Conservation (phyloP, 2,329 filamentous ascomycete genomes). For the Neofusicoccum kwambonambiense region DNA sequence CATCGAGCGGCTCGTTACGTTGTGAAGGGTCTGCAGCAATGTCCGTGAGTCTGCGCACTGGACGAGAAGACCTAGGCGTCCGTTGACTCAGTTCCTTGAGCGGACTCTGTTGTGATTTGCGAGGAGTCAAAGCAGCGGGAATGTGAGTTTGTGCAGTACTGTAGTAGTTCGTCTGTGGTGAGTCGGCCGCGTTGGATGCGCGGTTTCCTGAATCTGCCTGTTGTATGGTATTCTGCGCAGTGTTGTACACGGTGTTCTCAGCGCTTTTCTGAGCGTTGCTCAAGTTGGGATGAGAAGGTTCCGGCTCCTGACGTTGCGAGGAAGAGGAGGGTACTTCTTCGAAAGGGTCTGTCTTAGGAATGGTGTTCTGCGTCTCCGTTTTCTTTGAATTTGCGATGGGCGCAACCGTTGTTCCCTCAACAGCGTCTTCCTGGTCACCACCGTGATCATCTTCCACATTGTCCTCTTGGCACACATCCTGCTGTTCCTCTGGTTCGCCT, state of each 20-base stretch:
- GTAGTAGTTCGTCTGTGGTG: not conserved
- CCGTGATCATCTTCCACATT: not conserved
- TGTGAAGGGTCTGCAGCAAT: slow-evolving; percentile 37
- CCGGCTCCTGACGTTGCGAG: not conserved
- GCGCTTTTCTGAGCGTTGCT: not conserved
- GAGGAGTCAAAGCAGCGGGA: slow-evolving; percentile 23
- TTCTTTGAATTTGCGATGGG: not conserved
- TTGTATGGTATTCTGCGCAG: not conserved
- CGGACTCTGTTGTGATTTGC: not conserved
- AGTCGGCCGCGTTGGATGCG: not conserved
- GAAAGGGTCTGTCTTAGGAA: slow-evolving; percentile 6
- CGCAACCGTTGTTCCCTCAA: no score
- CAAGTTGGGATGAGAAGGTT: not conserved
- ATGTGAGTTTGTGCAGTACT: slow-evolving; percentile 41
- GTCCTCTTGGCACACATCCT: not conserved
- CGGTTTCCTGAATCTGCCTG: not conserved
- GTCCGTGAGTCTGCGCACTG: slow-evolving; percentile 33
- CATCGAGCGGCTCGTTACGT: not conserved
- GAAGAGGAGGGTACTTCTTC: not conserved
- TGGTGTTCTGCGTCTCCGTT: not conserved
- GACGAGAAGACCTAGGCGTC: slow-evolving; percentile 10
- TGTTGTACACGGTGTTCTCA: not conserved
- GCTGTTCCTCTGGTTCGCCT: not conserved
- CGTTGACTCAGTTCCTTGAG: slow-evolving; percentile 6
- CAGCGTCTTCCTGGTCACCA: not conserved